Conservation (phyloP, 2,329 filamentous ascomycete species). For the Akanthomyces lecanii region DNA sequence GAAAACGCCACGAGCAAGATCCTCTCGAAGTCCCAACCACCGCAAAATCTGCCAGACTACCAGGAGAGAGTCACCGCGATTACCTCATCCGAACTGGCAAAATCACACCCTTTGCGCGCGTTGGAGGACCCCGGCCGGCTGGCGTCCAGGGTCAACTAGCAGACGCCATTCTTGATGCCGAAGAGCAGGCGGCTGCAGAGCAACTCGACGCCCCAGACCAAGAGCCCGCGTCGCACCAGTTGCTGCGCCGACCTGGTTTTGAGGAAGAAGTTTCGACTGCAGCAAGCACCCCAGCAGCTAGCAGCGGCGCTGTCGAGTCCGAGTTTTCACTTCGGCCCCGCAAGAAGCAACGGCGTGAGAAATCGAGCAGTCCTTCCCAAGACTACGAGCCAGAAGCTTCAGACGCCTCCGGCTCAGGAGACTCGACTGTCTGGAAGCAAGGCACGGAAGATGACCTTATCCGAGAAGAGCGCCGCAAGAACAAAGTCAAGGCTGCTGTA, state of each 20-base stretch:
- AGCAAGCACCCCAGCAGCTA: slow-evolving; percentile 18
- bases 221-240: slow-evolving; percentile 63
- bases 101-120: slow-evolving; percentile 89
- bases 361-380: slow-evolving; percentile 36
- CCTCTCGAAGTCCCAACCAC: slow-evolving; percentile 40
- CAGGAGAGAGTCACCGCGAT: slow-evolving; percentile 79
- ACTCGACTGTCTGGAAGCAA: slow-evolving; percentile 36
- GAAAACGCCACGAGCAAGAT: slow-evolving; percentile 61
- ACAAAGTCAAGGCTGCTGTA: slow-evolving; percentile 34
- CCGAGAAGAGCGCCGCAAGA: slow-evolving; percentile 39
- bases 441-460: slow-evolving; percentile 37
- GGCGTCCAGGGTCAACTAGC: slow-evolving; percentile 66
- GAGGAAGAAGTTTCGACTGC: slow-evolving; percentile 31
- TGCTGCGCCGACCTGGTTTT: slow-evolving; percentile 71
- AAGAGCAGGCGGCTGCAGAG: slow-evolving; percentile 58
- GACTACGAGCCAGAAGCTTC: slow-evolving; percentile 40
- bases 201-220: slow-evolving; percentile 38
- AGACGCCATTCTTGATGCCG: slow-evolving; percentile 75
- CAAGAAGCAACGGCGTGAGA: slow-evolving; percentile 47
- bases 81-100: slow-evolving; percentile 94
- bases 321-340: slow-evolving; percentile 57
- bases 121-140: slow-evolving; percentile 59
- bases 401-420: slow-evolving; percentile 31
- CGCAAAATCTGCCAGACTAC: slow-evolving; percentile 55
- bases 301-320: slow-evolving; percentile 33